Evolutionary conservation across 805 yeast species (phyloP).

Genomic region (Hanseniaspora pseudoguilliermondii): DNA sequence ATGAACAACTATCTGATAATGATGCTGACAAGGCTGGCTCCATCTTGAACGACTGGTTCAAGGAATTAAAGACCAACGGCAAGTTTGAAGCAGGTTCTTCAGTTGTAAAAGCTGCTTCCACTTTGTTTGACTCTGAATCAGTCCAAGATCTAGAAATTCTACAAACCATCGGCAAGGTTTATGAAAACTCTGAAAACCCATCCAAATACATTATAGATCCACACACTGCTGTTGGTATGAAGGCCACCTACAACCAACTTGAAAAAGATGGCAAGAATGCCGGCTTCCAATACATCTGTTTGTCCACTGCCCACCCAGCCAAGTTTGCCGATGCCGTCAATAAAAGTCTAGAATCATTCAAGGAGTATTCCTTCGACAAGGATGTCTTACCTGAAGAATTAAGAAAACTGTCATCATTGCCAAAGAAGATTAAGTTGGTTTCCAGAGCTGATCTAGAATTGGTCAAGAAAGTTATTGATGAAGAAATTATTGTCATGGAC

Average conservation of each 20-base stretch:
- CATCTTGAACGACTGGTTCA: constrained; percentile 63
- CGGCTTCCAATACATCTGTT: constrained; percentile 46
- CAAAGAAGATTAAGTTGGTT: constrained; percentile 60
- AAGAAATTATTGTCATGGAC: constrained; percentile 48
- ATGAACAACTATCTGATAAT: constrained; percentile 44
- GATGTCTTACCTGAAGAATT: constrained; percentile 86
- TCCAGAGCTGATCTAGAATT: constrained; percentile 61
- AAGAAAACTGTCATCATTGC: constrained; percentile 53
- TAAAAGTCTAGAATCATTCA: constrained; percentile 50
- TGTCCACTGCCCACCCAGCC: constrained; percentile 98
- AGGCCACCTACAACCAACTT: constrained; percentile 56
- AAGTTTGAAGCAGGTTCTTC: constrained; percentile 55
- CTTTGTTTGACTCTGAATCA: constrained; percentile 63
- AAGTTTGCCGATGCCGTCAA: constrained; percentile 94
- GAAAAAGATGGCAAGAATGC: constrained; percentile 33
- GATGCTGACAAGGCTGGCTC: constrained; percentile 51
- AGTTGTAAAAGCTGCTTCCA: constrained; percentile 53
- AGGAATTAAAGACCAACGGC: constrained; percentile 60
- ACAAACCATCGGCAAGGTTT: constrained; percentile 61
- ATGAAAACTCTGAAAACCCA: constrained; percentile 39
- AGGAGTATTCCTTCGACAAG: constrained; percentile 70
- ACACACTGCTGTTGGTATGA: constrained; percentile 89
- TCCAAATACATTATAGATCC: constrained; percentile 82
- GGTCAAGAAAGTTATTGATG: constrained; percentile 63
- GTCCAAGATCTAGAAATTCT: constrained; percentile 69